Base-by-base conservation (phyloP, 2,329 filamentous ascomycete genomes). In the Trematosphaeria pertusa region DNA sequence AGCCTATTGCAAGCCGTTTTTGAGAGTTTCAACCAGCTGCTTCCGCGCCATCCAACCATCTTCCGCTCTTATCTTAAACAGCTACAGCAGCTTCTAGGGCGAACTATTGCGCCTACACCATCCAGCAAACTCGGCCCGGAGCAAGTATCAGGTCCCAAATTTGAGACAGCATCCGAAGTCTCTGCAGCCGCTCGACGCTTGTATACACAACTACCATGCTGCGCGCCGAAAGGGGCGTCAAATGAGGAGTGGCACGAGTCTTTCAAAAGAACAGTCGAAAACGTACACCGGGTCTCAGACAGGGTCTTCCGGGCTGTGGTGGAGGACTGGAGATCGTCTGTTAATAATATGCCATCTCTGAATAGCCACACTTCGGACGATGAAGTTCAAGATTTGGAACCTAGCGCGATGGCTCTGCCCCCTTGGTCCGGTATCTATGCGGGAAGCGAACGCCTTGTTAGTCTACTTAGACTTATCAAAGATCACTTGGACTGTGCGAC, bases 41-140 rank as follows among this genome's bases (percentile, higher is more conserved):
- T 96, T 22, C 87, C 88, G n/a, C 81, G 87, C 41, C 92, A 96
- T 70, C 87, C 90, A 21, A 89, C 91, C 5, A 89, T 89, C 22
- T 87, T 96, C 70, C 87, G 93, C 10, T 87, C 90, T 1, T 89
- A 87, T 65, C 80, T 83, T 48, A 78, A 81, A 28, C 87, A 91
- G 56, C 81, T 96, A 33, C 84, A 81, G 44, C 75, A 80, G 10
- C 77, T 87, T 15, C 73, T 87, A 32, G 77, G 81, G 35, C 73
- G 73, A 5, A 83, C 86, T 54, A 70, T 93, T 42, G 85, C 85
- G 3, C 85, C 87, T 2, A 88, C 87, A 4, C 77, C 78, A 20
- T 81, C 80, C 18, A 65, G 43, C 32, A 58, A 55, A 33, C 47
- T 63, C 5, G 46, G 46, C 15, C 37, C 49, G 20, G 62, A 68